phyloP scores from a whole-genome alignment of 768 basidiomycete species.

The Phlebiopsis flavidoalba region DNA sequence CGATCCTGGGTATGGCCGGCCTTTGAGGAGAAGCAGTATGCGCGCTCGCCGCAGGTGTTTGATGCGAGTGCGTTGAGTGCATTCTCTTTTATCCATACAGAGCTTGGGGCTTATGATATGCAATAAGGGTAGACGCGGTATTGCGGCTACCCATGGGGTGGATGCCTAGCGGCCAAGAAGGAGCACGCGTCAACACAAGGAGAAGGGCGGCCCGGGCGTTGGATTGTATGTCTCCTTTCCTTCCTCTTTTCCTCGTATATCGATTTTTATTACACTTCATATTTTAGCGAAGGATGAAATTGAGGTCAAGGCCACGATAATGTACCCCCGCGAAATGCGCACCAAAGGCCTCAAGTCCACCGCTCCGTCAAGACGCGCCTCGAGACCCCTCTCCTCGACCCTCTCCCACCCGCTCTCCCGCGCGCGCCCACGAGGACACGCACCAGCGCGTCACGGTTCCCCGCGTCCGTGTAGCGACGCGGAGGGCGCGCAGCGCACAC shows the following conservation, averaged over 20 bases:
- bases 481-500: not conserved
- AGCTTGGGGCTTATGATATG: not conserved
- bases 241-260: not conserved
- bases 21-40: slow-evolving; percentile 55
- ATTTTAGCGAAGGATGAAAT: slow-evolving; percentile 30
- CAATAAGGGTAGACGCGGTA: not conserved
- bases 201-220: slow-evolving; percentile 3
- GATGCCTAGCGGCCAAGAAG: slow-evolving; percentile 14
- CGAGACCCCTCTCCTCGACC: slow-evolving; percentile 35
- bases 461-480: not conserved
- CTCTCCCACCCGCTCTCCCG: not conserved
- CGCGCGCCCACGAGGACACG: slow-evolving; percentile 9
- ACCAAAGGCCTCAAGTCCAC: slow-evolving; percentile 38
- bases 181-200: slow-evolving; percentile 35
- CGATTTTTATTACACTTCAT: slow-evolving; percentile 3
- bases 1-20: slow-evolving; percentile 43
- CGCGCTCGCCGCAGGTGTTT: slow-evolving; percentile 38
- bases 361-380: slow-evolving; percentile 48
- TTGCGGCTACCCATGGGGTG: slow-evolving; percentile 65
- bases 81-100: slow-evolving; percentile 10
- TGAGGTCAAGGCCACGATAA: slow-evolving; percentile 32
- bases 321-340: slow-evolving; percentile 34
- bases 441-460: slow-evolving; percentile 6
- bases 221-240: slow-evolving; percentile 12
- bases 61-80: slow-evolving; percentile 31